A percentile compares a stretch with the other conserved stretches of the same genome.
phyloP scores from a whole-genome alignment of 257 asterid genomes.

The Solanum gracilifrons region DNA sequence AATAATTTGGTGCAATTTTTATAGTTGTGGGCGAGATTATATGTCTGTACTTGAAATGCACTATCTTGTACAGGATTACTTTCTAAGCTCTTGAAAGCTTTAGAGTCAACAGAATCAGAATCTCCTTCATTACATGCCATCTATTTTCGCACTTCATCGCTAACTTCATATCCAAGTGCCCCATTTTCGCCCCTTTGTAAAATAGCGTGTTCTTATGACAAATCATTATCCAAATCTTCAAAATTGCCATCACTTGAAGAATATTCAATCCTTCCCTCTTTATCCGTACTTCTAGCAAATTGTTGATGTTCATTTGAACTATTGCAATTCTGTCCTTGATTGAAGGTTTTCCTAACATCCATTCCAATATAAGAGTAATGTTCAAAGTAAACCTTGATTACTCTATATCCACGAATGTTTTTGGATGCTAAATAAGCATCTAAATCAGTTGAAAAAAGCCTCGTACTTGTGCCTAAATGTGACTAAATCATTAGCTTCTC shows the following conservation, averaged over 20 bases:
- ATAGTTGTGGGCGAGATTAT: neutral
- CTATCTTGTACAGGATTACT: neutral
- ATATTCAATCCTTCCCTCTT: neutral
- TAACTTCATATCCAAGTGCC: neutral
- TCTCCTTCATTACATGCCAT: neutral
- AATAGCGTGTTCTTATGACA: neutral
- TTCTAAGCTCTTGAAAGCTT: too few relatives aligned
- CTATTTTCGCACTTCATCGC: neutral
- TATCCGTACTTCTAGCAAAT: neutral
- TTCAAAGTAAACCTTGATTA: neutral
- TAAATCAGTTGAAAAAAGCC: too few relatives aligned
- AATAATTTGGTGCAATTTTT: neutral
- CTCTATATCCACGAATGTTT: neutral
- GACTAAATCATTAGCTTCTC: too few relatives aligned
- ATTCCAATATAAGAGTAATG: neutral
- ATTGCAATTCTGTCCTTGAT: neutral
- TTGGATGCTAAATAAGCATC: neutral
- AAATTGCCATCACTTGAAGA: neutral
- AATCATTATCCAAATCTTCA: neutral
- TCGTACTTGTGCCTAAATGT: too few relatives aligned
- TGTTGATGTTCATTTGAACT: neutral
- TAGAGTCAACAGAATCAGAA: too few relatives aligned
- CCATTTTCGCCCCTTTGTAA: too few relatives aligned
- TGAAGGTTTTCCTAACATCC: neutral
- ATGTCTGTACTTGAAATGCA: neutral